Evolutionary conservation across 495 filamentous ascomycete genomes (phyloP).

Genomic region (Hypoxylon rickii): DNA sequence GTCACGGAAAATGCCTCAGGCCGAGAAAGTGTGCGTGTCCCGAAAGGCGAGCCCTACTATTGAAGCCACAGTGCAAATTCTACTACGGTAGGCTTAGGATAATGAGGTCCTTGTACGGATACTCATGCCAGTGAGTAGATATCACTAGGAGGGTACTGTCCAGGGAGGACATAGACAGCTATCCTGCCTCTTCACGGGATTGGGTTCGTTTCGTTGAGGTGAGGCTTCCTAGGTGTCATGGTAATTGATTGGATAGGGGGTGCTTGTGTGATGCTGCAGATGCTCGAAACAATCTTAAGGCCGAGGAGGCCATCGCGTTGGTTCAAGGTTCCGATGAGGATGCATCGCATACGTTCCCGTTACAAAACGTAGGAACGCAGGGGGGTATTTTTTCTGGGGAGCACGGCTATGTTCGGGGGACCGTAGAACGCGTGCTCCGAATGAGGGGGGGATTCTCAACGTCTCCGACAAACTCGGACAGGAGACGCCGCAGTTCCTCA

Average conservation of each 20-base stretch:
- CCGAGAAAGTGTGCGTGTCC: constrained; percentile 3
- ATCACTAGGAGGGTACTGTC: too few relatives aligned
- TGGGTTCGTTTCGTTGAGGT: constrained; percentile 22
- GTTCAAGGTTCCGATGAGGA: too few relatives aligned
- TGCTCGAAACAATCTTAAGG: constrained; percentile 2
- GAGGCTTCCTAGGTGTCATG: constrained; percentile 16
- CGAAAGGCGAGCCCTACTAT: background rate
- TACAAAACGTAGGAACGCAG: constrained; percentile 3
- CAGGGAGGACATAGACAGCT: constrained; percentile 7
- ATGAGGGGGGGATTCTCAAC: too few relatives aligned
- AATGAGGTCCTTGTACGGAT: too few relatives aligned
- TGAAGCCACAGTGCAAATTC: constrained; percentile 4
- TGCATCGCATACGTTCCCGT: constrained; percentile 15
- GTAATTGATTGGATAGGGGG: constrained; percentile 25
- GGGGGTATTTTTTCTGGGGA: background rate
- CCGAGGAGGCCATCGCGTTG: constrained; percentile 10
- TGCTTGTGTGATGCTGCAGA: constrained; percentile 30
- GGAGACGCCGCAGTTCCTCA: too few relatives aligned
- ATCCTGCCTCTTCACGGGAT: constrained; percentile 8
- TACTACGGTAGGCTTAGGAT: too few relatives aligned
- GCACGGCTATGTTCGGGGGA: background rate
- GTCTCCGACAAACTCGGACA: too few relatives aligned
- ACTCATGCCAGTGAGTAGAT: too few relatives aligned
- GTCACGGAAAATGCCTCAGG: constrained; percentile 10
- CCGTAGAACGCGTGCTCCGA: too few relatives aligned